Percentiles rank a stretch among this genome's conserved stretches.
These are phyloP conservation scores for Didymellaceae sp. DNA, from an alignment of 2,329 filamentous ascomycete genomes.

Conservation along the genomic window DNA sequence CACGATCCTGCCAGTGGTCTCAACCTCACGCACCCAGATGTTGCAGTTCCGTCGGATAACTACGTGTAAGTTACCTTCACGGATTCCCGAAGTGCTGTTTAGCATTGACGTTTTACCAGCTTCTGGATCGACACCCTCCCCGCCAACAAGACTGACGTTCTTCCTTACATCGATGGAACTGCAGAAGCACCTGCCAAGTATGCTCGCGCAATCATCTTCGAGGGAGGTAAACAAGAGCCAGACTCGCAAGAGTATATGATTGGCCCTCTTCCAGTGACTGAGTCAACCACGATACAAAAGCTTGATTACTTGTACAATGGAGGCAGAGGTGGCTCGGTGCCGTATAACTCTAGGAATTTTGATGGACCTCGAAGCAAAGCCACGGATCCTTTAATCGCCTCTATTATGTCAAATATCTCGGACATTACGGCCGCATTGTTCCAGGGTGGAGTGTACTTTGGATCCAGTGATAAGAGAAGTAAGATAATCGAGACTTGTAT, in stretches of 20 bases:
- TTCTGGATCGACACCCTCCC: slow-evolving; percentile 57
- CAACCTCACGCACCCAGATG: slow-evolving; percentile 53
- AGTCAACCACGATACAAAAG: slow-evolving; percentile 34
- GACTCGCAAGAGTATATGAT: slow-evolving; percentile 57
- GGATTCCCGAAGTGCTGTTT: not conserved
- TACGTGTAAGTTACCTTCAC: slow-evolving; percentile 37
- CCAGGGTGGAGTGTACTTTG: slow-evolving; percentile 37
- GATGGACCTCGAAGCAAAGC: slow-evolving; percentile 31
- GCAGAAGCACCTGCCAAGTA: slow-evolving; percentile 49
- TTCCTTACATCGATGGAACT: slow-evolving; percentile 54
- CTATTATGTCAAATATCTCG: slow-evolving; percentile 54
- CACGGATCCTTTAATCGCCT: slow-evolving; percentile 47
- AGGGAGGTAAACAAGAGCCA: slow-evolving; percentile 52
- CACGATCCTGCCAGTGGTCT: slow-evolving; percentile 51
- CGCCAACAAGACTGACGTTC: slow-evolving; percentile 56
- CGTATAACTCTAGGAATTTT: slow-evolving; percentile 37
- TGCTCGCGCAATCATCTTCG: slow-evolving; percentile 56
- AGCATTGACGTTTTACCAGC: slow-evolving; percentile 1
- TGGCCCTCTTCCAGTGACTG: slow-evolving; percentile 54
- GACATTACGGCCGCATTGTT: slow-evolving; percentile 55
- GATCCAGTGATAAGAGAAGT: slow-evolving; percentile 12
- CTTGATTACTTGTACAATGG: slow-evolving; percentile 45
- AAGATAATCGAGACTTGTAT: not conserved
- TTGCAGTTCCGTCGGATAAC: slow-evolving; percentile 54
- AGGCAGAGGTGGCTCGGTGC: slow-evolving; percentile 42